Percentiles rank a stretch among this genome's conserved stretches.
Evolutionary conservation across 2,329 filamentous ascomycete species (phyloP).

Genomic region (Fusarium hostae): DNA sequence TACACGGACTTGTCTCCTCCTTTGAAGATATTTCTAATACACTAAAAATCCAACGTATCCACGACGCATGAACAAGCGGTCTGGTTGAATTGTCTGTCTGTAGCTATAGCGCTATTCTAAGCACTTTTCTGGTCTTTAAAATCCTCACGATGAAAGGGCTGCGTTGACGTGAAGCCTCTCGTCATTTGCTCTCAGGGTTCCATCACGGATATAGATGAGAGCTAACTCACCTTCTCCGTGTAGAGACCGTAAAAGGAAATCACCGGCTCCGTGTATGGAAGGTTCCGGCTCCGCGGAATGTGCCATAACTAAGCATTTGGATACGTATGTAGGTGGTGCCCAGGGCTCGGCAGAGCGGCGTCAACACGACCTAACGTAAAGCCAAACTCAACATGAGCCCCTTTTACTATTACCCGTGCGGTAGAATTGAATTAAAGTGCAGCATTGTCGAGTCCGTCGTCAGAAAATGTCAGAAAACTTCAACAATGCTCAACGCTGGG

Average conservation of each 20-base stretch:
- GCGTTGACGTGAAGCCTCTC: constrained; percentile 14
- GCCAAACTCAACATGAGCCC: background rate
- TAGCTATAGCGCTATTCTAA: constrained; percentile 33
- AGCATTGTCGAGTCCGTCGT: background rate
- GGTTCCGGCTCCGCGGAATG: constrained; percentile 27
- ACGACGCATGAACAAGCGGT: constrained; percentile 11
- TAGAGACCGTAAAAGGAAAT: constrained; percentile 7
- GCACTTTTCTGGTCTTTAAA: constrained; percentile 2
- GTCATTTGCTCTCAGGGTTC: background rate
- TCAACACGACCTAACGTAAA: background rate
- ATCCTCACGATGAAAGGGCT: constrained; percentile 15
- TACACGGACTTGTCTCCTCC: constrained; percentile 6
- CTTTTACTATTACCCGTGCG: background rate
- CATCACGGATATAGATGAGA: constrained; percentile 9
- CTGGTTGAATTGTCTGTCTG: background rate
- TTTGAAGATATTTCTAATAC: background rate
- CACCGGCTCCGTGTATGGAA: constrained; percentile 28
- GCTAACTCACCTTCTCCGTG: background rate
- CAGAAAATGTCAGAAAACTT: background rate
- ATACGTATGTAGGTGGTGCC: background rate
- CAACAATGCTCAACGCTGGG: background rate
- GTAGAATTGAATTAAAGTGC: background rate
- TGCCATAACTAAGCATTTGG: background rate
- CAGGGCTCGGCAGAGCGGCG: constrained; percentile 8
- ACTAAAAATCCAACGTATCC: background rate